These are phyloP conservation scores for Malus hybrid DNA, from an alignment of 331 rosid species.

Conservation along the genomic window DNA sequence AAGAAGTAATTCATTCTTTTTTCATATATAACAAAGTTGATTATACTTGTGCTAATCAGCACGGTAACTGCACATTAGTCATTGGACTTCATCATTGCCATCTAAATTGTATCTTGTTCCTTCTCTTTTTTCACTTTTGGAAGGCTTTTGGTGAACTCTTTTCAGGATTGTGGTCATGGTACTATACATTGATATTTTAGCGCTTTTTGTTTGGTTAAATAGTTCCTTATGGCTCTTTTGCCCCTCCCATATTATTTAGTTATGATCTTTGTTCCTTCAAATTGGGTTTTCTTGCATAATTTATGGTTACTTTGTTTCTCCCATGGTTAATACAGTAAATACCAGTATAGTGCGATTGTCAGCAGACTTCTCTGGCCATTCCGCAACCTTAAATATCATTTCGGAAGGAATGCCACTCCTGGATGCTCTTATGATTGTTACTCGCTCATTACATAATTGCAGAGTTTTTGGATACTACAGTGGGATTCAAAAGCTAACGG, in stretches of 20 bases:
- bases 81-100: background rate
- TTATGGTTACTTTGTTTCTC: constrained; percentile 20
- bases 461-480: constrained; percentile 84
- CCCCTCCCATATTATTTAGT: background rate
- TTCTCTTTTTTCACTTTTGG: background rate
- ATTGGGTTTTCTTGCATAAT: constrained; percentile 4
- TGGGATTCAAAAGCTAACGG: constrained; percentile 86
- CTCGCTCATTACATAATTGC: constrained; percentile 82
- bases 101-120: background rate
- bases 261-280: background rate
- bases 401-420: constrained; percentile 72
- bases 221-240: background rate
- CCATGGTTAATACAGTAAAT: constrained; percentile 49
- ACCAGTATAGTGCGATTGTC: constrained; percentile 38
- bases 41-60: background rate
- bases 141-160: background rate
- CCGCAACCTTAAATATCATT: constrained; percentile 47
- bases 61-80: background rate
- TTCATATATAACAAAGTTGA: background rate
- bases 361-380: constrained; percentile 51
- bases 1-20: background rate
- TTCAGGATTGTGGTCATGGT: background rate
- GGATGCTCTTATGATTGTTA: constrained; percentile 66
- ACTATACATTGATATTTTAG: background rate
- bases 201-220: background rate